Evolutionary conservation across 192 early-diverging fungal species (phyloP).

Genomic region (Coemansia sp.): DNA sequence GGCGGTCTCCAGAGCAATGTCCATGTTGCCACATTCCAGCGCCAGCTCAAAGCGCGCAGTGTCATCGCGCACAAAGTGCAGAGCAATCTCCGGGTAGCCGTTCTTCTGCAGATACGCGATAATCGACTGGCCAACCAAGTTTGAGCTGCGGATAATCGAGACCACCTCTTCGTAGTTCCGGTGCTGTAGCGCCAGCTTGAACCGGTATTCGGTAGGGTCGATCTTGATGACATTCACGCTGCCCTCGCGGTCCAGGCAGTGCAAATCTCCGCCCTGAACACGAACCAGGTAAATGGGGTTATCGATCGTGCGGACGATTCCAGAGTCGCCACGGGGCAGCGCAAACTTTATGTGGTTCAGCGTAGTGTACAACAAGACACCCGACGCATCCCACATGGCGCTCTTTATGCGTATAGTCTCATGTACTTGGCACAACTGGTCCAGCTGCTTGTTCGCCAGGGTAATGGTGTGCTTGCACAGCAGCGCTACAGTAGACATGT

Average conservation of each 20-base stretch:
- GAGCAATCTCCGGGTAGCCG: slow-evolving; percentile 97
- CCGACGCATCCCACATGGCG: slow-evolving; percentile 91
- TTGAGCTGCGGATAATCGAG: slow-evolving; percentile 92
- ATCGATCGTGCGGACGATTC: slow-evolving; percentile 95
- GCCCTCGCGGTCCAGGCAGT: slow-evolving; percentile 88
- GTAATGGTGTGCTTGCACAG: slow-evolving; percentile 96
- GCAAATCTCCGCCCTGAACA: slow-evolving; percentile 81
- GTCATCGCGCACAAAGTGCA: slow-evolving; percentile 97
- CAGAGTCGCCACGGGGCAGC: slow-evolving; percentile 91
- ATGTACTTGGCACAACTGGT: slow-evolving; percentile 87
- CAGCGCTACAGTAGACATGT: slow-evolving; percentile 84
- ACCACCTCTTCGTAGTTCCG: slow-evolving; percentile 96
- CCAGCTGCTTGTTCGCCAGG: slow-evolving; percentile 82
- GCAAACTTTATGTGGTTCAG: slow-evolving; percentile 99
- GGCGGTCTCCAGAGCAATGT: slow-evolving; percentile 93
- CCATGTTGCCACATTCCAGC: slow-evolving; percentile 94
- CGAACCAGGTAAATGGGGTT: slow-evolving; percentile 91
- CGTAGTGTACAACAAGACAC: slow-evolving; percentile 93
- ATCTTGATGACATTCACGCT: slow-evolving; percentile 83
- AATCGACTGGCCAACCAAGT: slow-evolving; percentile 96
- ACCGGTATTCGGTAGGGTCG: slow-evolving; percentile 98
- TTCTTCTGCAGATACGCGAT: slow-evolving; percentile 99
- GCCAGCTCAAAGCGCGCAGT: slow-evolving; percentile 96
- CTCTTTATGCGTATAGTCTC: slow-evolving; percentile 99
- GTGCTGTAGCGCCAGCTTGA: slow-evolving; percentile 90